Base-by-base conservation (phyloP, 106 monocot species). In the Ottelia alismoides region DNA sequence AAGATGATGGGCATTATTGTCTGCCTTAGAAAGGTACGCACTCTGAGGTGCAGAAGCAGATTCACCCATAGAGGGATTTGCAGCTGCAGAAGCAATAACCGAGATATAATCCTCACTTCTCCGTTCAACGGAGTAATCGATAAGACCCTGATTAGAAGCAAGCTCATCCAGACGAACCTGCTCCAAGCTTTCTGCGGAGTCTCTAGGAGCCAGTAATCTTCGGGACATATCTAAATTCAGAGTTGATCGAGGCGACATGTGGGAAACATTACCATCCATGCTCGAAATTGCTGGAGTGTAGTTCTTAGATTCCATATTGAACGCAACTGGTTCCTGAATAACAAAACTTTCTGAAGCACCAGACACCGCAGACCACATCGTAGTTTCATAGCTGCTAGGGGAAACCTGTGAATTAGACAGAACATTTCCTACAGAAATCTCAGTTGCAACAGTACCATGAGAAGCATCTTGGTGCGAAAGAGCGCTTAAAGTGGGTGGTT, bases 1-100 rank as follows among this genome's bases (percentile, higher is more conserved):
- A 44, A 92, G 63, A 53, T 92, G 92, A 11, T 70, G 65, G 24
- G 70, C 9, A 9, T 81, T 76, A 16, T 79, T 74, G 24, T 58
- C 57, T 24, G 61, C 67, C 28, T 62, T 43, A 20, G 70, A 70
- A 51, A 70, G 58, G 45, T 58, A 51, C 51, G 56, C 67, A 54
- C 75, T 26, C 73, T 75, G 73, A 25, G 69, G 64, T 20, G 70
- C 52, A 22, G 43, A 12, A 45, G 52, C 68, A 55, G 25, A 4
- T 49, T 78, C 72, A 56, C 68, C 56, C 60, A 62, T 85, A 24
- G 45, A 59, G 22, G 53, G 64, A 40, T 28, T 72, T 22, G 56
- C 66, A 62, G 60, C 57, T 25, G n/a, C 3, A 2, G 30, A 49
- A 47, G 27, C 67, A 31, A 57, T 54, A 56, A 28, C 16, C 28